Evolutionary conservation across 2,329 filamentous ascomycete genomes (phyloP).

Genomic region (Sphaerulina vaccinii): DNA sequence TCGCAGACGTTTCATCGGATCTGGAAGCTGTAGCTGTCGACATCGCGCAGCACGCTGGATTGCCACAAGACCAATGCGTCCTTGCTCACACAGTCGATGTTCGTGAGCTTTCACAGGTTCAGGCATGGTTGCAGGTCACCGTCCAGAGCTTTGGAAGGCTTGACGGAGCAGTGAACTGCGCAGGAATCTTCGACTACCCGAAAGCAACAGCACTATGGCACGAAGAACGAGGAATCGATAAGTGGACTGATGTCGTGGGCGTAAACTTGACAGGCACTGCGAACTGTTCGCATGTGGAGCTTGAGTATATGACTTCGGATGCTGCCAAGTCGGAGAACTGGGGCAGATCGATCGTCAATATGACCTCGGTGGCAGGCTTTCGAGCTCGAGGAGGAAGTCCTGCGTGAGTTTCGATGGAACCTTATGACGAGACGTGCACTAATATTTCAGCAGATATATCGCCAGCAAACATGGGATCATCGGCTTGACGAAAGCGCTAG

Average conservation of each 20-base stretch:
- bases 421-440: not conserved
- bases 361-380: slow-evolving; percentile 44
- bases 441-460: slow-evolving; percentile 7
- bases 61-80: slow-evolving; percentile 13
- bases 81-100: slow-evolving; percentile 29
- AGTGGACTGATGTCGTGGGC: slow-evolving; percentile 33
- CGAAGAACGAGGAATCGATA: slow-evolving; percentile 19
- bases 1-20: slow-evolving; percentile 47
- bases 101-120: slow-evolving; percentile 25
- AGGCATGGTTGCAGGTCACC: slow-evolving; percentile 34
- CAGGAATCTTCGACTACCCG: slow-evolving; percentile 31
- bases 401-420: not conserved
- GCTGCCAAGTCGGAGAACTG: slow-evolving; percentile 31
- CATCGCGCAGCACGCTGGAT: slow-evolving; percentile 1
- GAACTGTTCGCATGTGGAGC: slow-evolving; percentile 49
- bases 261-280: slow-evolving; percentile 43
- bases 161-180: slow-evolving; percentile 44
- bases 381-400: slow-evolving; percentile 15
- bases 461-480: slow-evolving; percentile 29
- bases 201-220: slow-evolving; percentile 7
- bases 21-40: slow-evolving; percentile 35
- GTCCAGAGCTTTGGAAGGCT: slow-evolving; percentile 36
- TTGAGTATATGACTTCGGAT: slow-evolving; percentile 45
- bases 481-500: slow-evolving; percentile 24
- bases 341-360: slow-evolving; percentile 55